Base-by-base conservation (phyloP, 2,329 filamentous ascomycete genomes). In the Diplodia intermedia region DNA sequence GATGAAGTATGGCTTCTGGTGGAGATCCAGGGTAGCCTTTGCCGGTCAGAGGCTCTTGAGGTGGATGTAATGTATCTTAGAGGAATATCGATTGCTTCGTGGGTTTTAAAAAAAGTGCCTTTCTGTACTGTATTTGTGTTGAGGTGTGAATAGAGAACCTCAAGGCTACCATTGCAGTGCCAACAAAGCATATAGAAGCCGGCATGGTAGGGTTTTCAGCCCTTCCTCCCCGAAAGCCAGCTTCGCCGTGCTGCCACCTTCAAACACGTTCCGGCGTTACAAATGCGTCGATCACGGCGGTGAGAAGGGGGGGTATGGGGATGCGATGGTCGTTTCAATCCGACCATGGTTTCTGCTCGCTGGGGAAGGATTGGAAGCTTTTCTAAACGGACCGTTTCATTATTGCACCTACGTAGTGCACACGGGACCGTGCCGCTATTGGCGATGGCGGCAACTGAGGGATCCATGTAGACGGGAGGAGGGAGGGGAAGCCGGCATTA, bases 31-130 rank as follows among this genome's bases (percentile, higher is more conserved):
- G 29, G 26, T 50, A 26, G 60, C 43, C 60, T 63, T 63, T 52
- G 60, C 60, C 50, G 60, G 60, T 23, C 60, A 49, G 60, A 63
- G 60, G 60, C 60, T 63, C 29, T 26, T 7, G 31, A 26, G 15
- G 43, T 4, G 15, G 26, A 23, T 50, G 31, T 63, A 52, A 63
- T 63, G 60, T 63, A 63, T 63, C 43, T 43, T 63, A 63, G 60
- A 52, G 29, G 47, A 52, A 26, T 52, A 52, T 63, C 36, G 47
- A 52, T 63, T 52, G 60, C 60, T 63, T 63, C 14, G 50, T 38
- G 43, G 60, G 40, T 15, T 52, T 33, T n/a, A 18, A 11, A 15
- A 11, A 15, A 15, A 5, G 15, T 18, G 23, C 23, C 9, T 52
- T 15, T n/a, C 9, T 9, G 12, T 52, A 12, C 15, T 26, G 11